Conservation (phyloP, 352 stramenopile genomes). For the Pythium rishiriense region DNA sequence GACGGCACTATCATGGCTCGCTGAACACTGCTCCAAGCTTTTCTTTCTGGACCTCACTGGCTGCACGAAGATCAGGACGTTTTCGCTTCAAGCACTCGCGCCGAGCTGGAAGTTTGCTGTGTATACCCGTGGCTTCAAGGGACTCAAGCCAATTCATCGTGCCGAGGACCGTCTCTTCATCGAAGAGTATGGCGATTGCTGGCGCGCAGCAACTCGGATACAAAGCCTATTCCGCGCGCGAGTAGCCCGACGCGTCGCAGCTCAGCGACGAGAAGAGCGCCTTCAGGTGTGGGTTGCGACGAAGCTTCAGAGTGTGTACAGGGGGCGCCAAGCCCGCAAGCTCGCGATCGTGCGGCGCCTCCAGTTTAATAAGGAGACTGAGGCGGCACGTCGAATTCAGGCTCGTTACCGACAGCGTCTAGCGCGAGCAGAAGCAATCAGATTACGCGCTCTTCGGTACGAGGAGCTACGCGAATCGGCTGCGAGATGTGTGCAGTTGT, state of each 20-base stretch:
- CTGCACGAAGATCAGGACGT: constrained; percentile 41
- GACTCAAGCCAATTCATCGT: constrained; percentile 71
- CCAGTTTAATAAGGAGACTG: constrained; percentile 51
- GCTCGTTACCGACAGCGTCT: constrained; percentile 41
- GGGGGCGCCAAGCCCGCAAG: constrained; percentile 58
- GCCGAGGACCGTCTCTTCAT: constrained; percentile 82
- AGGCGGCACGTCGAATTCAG: constrained; percentile 66
- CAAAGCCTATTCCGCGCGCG: constrained; percentile 68
- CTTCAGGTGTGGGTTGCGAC: constrained; percentile 56
- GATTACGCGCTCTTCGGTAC: constrained; percentile 20
- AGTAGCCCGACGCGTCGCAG: constrained; percentile 42
- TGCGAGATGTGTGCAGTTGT: constrained; percentile 40
- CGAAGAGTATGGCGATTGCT: constrained; percentile 82
- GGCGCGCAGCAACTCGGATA: constrained; percentile 61
- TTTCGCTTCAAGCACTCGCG: constrained; percentile 59
- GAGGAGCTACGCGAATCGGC: constrained; percentile 29
- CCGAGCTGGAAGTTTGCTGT: constrained; percentile 62
- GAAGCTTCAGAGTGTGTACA: constrained; percentile 63
- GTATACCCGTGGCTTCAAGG: constrained; percentile 61
- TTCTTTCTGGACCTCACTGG: constrained; percentile 66
- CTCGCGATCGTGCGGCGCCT: constrained; percentile 42
- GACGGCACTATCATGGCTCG: constrained; percentile 85
- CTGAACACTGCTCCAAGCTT: constrained; percentile 65
- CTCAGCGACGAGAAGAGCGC: constrained; percentile 46
- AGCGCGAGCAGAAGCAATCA: constrained; percentile 11